Conservation (phyloP, 495 filamentous ascomycete species). For the Thermothielavioides terrestris region DNA sequence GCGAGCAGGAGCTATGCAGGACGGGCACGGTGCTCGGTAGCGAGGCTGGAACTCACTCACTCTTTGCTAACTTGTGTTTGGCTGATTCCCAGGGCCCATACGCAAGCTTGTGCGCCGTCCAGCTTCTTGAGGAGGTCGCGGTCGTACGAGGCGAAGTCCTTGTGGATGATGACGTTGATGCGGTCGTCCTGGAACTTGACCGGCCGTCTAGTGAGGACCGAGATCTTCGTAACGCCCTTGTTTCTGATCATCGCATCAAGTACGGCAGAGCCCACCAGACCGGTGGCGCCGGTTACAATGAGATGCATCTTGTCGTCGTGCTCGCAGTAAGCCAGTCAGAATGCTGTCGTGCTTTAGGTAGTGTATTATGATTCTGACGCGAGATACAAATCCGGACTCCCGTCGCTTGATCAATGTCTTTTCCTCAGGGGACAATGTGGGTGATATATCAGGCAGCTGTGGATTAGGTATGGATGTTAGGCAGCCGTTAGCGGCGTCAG, state of each 20-base stretch:
- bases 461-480: too few species aligned
- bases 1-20: not conserved
- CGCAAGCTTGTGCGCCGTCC: slow-evolving; percentile 53
- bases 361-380: too few species aligned
- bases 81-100: slow-evolving; percentile 63
- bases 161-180: slow-evolving; percentile 56
- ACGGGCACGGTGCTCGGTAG: too few species aligned
- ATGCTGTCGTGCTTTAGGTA: too few species aligned
- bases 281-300: slow-evolving; percentile 68
- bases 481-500: too few species aligned
- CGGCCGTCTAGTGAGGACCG: slow-evolving; percentile 56
- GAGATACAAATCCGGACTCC: too few species aligned
- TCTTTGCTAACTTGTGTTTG: slow-evolving; percentile 49
- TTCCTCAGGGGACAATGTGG: too few species aligned
- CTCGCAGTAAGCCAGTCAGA: too few species aligned
- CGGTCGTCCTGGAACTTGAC: slow-evolving; percentile 54
- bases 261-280: slow-evolving; percentile 57
- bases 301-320: slow-evolving; percentile 57
- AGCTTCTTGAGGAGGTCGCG: slow-evolving; percentile 48
- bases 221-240: slow-evolving; percentile 50
- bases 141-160: slow-evolving; percentile 53
- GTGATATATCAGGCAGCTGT: too few species aligned
- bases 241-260: slow-evolving; percentile 56
- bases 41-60: too few species aligned
- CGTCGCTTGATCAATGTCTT: too few species aligned